Evolutionary conservation across 2,329 filamentous ascomycete genomes (phyloP).

Genomic region (Atkinsonella hypoxylon): DNA sequence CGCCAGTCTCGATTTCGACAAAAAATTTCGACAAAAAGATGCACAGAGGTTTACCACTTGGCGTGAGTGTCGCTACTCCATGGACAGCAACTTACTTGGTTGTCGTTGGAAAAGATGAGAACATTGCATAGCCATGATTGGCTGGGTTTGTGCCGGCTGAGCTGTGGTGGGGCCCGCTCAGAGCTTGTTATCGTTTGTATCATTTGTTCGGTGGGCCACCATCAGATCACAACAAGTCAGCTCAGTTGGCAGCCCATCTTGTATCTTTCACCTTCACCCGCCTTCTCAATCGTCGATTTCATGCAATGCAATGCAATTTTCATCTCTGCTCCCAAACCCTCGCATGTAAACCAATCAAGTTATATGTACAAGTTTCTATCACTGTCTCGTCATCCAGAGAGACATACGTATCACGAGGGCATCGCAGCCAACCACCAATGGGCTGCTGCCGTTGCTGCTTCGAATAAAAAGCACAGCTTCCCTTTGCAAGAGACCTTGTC

Average conservation of each 20-base stretch:
- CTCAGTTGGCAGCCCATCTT: too few relatives aligned
- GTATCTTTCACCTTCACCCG: background rate
- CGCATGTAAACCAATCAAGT: conserved; percentile 23
- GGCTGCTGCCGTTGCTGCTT: background rate
- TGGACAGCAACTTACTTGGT: background rate
- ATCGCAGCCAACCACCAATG: background rate
- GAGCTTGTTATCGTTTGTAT: too few relatives aligned
- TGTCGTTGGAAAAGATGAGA: background rate
- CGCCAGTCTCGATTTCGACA: too few relatives aligned
- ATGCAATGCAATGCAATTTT: conserved; percentile 18
- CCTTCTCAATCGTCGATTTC: background rate
- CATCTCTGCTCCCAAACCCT: conserved; percentile 18
- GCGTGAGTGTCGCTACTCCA: too few relatives aligned
- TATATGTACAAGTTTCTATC: conserved; percentile 30
- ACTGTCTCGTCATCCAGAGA: conserved; percentile 14
- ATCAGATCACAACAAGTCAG: conserved; percentile 1
- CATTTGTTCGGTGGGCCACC: background rate
- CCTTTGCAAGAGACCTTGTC: conserved; percentile 2
- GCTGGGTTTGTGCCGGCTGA: background rate
- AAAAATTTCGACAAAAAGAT: background rate
- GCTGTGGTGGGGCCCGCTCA: background rate
- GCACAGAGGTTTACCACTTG: too few relatives aligned
- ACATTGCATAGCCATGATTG: background rate
- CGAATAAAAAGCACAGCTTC: conserved; percentile 6
- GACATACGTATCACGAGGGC: conserved; percentile 6